Evolutionary conservation across 2,329 filamentous ascomycete species (phyloP).

Genomic region (Phoma sp.): DNA sequence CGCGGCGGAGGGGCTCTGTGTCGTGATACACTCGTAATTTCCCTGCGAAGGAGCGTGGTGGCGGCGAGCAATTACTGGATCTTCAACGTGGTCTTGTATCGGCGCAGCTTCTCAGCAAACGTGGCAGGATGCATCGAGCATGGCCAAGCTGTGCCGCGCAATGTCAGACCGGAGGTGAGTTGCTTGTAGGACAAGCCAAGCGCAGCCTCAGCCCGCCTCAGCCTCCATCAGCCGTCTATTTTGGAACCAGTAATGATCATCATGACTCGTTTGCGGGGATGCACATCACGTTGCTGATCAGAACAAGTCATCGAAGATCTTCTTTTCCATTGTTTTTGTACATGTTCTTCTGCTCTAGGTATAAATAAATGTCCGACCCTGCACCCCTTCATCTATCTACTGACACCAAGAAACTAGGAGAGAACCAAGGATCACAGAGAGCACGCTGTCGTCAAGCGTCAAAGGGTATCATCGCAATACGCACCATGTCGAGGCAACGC

Average conservation of each 20-base stretch:
- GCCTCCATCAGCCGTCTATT: conserved; percentile 28
- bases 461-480: conserved; percentile 38
- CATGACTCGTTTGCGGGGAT: not conserved
- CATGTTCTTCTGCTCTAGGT: conserved; percentile 21
- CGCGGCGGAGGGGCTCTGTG: conserved; percentile 19
- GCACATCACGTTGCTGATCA: not conserved
- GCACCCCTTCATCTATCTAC: conserved; percentile 6
- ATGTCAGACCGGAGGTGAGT: conserved; percentile 16
- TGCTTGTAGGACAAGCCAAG: conserved; percentile 20
- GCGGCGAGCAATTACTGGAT: conserved; percentile 27
- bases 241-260: not conserved
- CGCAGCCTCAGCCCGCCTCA: conserved; percentile 36
- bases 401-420: conserved; percentile 16
- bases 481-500: conserved; percentile 20
- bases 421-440: conserved; percentile 13
- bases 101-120: conserved; percentile 33
- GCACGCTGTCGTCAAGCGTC: conserved; percentile 16
- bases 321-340: conserved; percentile 24
- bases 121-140: conserved; percentile 34
- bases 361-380: not conserved
- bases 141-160: conserved; percentile 23
- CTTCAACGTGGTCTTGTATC: conserved; percentile 42
- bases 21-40: too few relatives aligned
- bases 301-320: not conserved
- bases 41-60: not conserved